These are phyloP conservation scores for Pseudogymnoascus sp. DNA, from an alignment of 2,329 filamentous ascomycete species.

Conservation along the genomic window DNA sequence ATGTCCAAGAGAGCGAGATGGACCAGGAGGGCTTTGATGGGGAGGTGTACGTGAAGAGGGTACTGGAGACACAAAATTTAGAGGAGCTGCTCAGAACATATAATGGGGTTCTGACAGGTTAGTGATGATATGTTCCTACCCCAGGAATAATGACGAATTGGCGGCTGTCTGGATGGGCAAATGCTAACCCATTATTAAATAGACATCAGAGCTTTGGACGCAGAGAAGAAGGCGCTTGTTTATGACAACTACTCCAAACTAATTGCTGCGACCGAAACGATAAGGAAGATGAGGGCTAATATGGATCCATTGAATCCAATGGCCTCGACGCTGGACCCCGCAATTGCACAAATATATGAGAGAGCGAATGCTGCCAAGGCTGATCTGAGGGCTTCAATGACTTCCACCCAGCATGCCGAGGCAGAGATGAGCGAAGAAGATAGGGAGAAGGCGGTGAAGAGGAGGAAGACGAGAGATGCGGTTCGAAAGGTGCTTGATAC, in stretches of 20 bases:
- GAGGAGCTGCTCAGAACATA: slow-evolving; percentile 66
- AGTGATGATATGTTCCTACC: slow-evolving; percentile 21
- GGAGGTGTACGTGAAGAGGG: slow-evolving; percentile 56
- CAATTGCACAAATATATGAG: slow-evolving; percentile 66
- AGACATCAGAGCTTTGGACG: slow-evolving; percentile 85
- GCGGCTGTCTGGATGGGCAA: not conserved
- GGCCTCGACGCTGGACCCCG: slow-evolving; percentile 65
- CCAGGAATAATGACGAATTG: not conserved
- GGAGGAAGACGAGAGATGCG: not conserved
- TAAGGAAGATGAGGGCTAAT: slow-evolving; percentile 76
- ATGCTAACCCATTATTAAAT: not conserved
- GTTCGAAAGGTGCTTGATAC: slow-evolving; percentile 13
- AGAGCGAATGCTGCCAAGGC: slow-evolving; percentile 23
- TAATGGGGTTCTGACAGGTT: slow-evolving; percentile 57
- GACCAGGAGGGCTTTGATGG: slow-evolving; percentile 69
- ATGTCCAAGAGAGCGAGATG: slow-evolving; percentile 62
- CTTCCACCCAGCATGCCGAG: slow-evolving; percentile 5
- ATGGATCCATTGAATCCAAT: slow-evolving; percentile 75
- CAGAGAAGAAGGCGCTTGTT: slow-evolving; percentile 92
- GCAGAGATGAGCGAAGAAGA: slow-evolving; percentile 37
- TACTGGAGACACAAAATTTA: slow-evolving; percentile 57
- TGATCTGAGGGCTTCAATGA: slow-evolving; percentile 22
- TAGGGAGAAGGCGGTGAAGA: not conserved
- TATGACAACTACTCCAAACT: slow-evolving; percentile 98
- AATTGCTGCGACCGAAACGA: slow-evolving; percentile 94